Evolutionary conservation across 495 filamentous ascomycete genomes (phyloP), one percentile per base, ranked within the genome.

Genomic region (Astrothelium macrocarpum): DNA sequence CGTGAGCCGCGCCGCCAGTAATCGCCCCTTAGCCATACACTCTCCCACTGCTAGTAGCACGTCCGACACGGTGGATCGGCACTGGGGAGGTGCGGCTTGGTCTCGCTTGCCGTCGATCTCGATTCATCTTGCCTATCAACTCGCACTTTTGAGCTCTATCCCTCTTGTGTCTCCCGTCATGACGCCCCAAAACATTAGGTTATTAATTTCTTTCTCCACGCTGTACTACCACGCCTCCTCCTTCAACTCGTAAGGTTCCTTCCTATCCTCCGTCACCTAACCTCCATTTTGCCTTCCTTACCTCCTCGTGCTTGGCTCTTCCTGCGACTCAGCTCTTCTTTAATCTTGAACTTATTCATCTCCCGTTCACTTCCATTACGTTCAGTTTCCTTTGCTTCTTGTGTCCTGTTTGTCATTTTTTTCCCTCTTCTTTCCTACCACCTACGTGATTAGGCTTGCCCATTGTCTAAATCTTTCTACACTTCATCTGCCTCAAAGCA

Each of bases 41-140:
- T 39, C 34, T 14, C 34, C 34, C 34, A 5, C 5, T 39, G n/a
- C 34, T 5, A 39, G 34, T 14, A 5, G 34, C 34, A 39, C 5
- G 34, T 20, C 49, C 26, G 4, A 16, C 5, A 56, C 25, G 49
- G 49, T 25, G 29, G 49, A 56, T 56, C 49, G 49, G 29, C 49
- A 20, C 49, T 29, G 16, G 49, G 49, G 29, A 56, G 49, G 23
- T 5, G 25, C 49, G 49, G 49, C 49, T 28, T 26, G 1, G 43
- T n/a, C 49, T 56, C 25, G 49, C 49, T 2, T 56, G 49, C 49
- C 20, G 49, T 56, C 49, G 49, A 56, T 56, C 49, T 56, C 25
- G 49, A 56, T 56, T 2, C 20, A 11, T 56, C 25, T 29, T 56
- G 20, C 49, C 49, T 16, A 56, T 56, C 49, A 10, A 5, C 7